Evolutionary conservation across 352 stramenopile genomes (phyloP), one percentile per base, ranked within the genome.

Genomic region (Peronosclerospora sorghi): DNA sequence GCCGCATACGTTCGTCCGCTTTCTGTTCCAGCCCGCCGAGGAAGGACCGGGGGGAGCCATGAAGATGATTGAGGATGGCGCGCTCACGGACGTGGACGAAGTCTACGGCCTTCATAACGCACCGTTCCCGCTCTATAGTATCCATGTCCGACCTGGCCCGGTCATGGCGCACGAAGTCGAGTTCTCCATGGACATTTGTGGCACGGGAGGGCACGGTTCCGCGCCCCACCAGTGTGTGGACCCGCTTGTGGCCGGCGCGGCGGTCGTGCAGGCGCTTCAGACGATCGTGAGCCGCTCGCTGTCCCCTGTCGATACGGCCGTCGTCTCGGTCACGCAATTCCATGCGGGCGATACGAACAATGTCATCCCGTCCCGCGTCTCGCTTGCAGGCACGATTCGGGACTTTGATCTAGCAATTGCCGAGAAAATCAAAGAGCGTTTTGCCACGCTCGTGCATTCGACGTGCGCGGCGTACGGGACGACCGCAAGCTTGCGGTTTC

Each of bases 21-120:
- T 98, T 17, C 69, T 98, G 24, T 98, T 97, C 56, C 94, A 98
- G 62, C 94, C 94, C n/a, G 93, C 94, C 0, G 94, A 98, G 54
- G 92, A 95, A 49, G 86, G 81, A 19, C 79, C 79, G 5, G 92
- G 85, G 18, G 94, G 94, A 14, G 88, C 80, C 10, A 80, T 92
- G 56, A 73, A 84, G 8, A 97, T 97, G 92, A 83, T 94, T 26
- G 68, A 96, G 49, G 88, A 97, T 46, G 92, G 92, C 10, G 72
- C 93, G n/a, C 59, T 97, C 1, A 53, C 71, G 9, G 48, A 78
- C 30, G 82, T 93, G 20, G 70, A 96, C 32, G 77, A 96, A 39
- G 73, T 95, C n/a, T 97, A 97, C 69, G 93, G 84, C 8, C 72
- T 97, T 38, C 89, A 98, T 61, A 92, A 92, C 48, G 73, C 71